Conservation (phyloP, 495 filamentous ascomycete genomes). For the Aspergillus saccharolyticus region DNA sequence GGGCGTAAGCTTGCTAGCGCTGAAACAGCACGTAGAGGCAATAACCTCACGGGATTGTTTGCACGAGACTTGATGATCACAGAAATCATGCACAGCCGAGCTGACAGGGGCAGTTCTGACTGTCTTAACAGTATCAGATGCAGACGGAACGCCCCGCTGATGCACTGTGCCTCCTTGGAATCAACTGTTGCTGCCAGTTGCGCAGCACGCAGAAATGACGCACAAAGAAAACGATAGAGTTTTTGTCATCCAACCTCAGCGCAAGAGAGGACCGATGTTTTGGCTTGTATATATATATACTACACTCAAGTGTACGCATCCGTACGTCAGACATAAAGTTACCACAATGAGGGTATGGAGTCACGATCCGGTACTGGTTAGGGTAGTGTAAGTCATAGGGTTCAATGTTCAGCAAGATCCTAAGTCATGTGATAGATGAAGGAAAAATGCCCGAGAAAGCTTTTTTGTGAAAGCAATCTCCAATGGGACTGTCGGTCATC, state of each 20-base stretch:
- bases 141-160: not conserved
- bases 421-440: not conserved
- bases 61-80: not conserved
- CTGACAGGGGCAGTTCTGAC: not conserved
- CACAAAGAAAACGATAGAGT: conserved; percentile 10
- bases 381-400: not conserved
- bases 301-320: not conserved
- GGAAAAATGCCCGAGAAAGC: conserved; percentile 11
- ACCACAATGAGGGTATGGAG: not conserved
- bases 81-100: not conserved
- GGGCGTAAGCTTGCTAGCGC: not conserved
- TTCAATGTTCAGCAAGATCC: not conserved
- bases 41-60: not conserved
- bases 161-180: not conserved
- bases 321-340: not conserved
- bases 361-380: not conserved
- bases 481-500: not conserved
- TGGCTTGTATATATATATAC: not conserved
- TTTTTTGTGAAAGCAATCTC: conserved; percentile 1
- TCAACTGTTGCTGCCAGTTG: conserved; percentile 1
- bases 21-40: not conserved
- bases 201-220: conserved; percentile 9
- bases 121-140: not conserved
- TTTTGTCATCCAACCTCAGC: conserved; percentile 15
- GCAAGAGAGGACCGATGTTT: not conserved